phyloP scores from a whole-genome alignment of 2,329 filamentous ascomycete species.

The Apiospora koreana region DNA sequence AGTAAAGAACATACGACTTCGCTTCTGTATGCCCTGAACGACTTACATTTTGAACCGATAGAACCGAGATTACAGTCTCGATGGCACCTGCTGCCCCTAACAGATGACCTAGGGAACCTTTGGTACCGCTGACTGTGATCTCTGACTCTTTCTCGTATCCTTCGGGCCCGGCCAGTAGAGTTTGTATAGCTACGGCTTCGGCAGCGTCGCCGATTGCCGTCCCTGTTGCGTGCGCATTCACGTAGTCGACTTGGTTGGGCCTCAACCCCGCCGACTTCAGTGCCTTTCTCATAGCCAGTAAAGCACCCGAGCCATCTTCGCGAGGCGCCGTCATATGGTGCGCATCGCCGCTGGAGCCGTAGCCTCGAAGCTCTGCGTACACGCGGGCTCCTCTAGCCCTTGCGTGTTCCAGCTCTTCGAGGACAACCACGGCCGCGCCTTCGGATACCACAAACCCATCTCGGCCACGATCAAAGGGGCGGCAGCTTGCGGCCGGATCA shows the following conservation, averaged over 20 bases:
- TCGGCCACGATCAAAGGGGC: conserved; percentile 82
- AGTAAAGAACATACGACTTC: not conserved
- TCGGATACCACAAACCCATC: conserved; percentile 92
- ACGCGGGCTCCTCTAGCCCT: conserved; percentile 75
- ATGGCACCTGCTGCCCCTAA: conserved; percentile 89
- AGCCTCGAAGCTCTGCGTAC: conserved; percentile 87
- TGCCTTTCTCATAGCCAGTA: conserved; percentile 82
- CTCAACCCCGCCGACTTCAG: conserved; percentile 69
- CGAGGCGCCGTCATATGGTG: conserved; percentile 91
- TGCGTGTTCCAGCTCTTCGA: conserved; percentile 91
- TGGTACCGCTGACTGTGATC: conserved; percentile 89
- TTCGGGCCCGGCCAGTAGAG: conserved; percentile 72
- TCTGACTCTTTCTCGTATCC: conserved; percentile 62
- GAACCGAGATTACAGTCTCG: conserved; percentile 82
- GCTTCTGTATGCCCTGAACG: not conserved
- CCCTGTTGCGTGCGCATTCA: conserved; percentile 94
- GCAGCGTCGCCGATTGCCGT: conserved; percentile 84
- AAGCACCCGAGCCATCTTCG: conserved; percentile 79
- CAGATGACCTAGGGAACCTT: conserved; percentile 89
- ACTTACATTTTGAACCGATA: conserved; percentile 77
- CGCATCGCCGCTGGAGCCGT: conserved; percentile 88
- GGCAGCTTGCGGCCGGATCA: conserved; percentile 68
- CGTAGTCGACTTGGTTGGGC: conserved; percentile 77
- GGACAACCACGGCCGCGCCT: conserved; percentile 81
- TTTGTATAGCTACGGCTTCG: conserved; percentile 80